These are phyloP conservation scores for Emergomyces pasteurianus DNA, from an alignment of 2,329 filamentous ascomycete species.

Conservation along the genomic window DNA sequence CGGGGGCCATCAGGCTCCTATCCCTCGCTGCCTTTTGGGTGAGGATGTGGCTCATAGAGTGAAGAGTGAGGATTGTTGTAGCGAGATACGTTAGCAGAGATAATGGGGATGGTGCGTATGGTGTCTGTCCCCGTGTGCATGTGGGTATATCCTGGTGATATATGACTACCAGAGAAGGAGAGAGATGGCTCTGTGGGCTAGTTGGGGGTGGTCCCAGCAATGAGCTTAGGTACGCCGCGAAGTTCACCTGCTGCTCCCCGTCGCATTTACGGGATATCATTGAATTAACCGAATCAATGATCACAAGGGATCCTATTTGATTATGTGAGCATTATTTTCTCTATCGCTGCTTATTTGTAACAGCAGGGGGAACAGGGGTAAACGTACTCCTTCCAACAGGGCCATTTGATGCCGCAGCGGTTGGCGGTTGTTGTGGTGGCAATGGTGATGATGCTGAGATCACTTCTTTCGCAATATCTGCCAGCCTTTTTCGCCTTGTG, in stretches of 20 bases:
- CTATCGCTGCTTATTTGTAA: background rate
- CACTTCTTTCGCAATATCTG: conserved; percentile 49
- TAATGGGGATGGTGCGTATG: conserved; percentile 53
- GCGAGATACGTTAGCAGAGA: conserved; percentile 69
- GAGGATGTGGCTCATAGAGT: conserved; percentile 62
- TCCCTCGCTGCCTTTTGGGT: conserved; percentile 63
- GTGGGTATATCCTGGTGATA: conserved; percentile 74
- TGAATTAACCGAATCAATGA: conserved; percentile 69
- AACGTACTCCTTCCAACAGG: background rate
- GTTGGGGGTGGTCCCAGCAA: conserved; percentile 45
- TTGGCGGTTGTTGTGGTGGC: conserved; percentile 1
- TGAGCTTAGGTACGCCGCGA: conserved; percentile 58
- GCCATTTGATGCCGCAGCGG: background rate
- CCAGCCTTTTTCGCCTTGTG: conserved; percentile 47
- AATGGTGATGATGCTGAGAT: conserved; percentile 12
- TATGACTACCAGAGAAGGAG: conserved; percentile 59
- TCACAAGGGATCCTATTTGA: conserved; percentile 54
- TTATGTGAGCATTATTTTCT: conserved; percentile 5
- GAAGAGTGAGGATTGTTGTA: conserved; percentile 69
- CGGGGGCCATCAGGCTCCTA: conserved; percentile 61
- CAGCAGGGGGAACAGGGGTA: background rate
- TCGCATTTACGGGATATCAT: conserved; percentile 36
- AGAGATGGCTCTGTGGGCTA: conserved; percentile 19
- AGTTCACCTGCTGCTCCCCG: conserved; percentile 38
- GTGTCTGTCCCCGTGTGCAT: conserved; percentile 18